Evolutionary conservation across 495 filamentous ascomycete species (phyloP).

Genomic region (Aeminium ludgeri): DNA sequence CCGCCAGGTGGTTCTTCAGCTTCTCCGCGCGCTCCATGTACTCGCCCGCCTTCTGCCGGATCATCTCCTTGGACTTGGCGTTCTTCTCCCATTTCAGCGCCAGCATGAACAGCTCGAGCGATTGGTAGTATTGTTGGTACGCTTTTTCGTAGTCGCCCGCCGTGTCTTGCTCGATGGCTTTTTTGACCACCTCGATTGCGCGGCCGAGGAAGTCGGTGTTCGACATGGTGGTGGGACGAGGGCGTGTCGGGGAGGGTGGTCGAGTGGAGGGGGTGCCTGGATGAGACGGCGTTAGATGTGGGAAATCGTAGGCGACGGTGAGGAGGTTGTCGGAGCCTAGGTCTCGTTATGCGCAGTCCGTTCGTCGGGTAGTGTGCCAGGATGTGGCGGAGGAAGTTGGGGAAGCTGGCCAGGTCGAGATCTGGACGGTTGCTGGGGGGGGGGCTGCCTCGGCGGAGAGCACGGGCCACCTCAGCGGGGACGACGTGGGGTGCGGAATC

Average conservation of each 20-base stretch:
- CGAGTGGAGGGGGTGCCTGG: neutral
- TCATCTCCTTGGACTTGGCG: constrained; percentile 86
- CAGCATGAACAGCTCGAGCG: constrained; percentile 26
- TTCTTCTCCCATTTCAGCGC: constrained; percentile 56
- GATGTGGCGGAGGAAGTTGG: neutral
- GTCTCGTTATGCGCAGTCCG: neutral
- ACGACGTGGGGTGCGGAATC: constrained; percentile 1
- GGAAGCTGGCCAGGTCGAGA: too few species aligned
- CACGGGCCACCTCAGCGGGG: constrained; percentile 1
- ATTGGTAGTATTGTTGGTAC: constrained; percentile 83
- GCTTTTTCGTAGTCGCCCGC: constrained; percentile 92
- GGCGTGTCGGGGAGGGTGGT: too few species aligned
- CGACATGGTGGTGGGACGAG: constrained; percentile 55
- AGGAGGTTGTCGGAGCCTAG: too few species aligned
- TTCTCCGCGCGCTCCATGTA: constrained; percentile 99
- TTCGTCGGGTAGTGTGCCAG: neutral
- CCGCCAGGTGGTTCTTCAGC: constrained; percentile 73
- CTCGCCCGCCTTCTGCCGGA: constrained; percentile 75
- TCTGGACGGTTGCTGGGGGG: neutral
- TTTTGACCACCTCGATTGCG: constrained; percentile 88
- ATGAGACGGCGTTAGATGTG: too few species aligned
- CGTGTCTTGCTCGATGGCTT: constrained; percentile 91
- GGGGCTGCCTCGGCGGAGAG: neutral
- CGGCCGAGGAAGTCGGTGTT: constrained; percentile 93
- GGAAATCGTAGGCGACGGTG: too few species aligned